These are phyloP conservation scores for Gynochthodes officinalis DNA, from an alignment of 257 asterid species.

Conservation along the genomic window DNA sequence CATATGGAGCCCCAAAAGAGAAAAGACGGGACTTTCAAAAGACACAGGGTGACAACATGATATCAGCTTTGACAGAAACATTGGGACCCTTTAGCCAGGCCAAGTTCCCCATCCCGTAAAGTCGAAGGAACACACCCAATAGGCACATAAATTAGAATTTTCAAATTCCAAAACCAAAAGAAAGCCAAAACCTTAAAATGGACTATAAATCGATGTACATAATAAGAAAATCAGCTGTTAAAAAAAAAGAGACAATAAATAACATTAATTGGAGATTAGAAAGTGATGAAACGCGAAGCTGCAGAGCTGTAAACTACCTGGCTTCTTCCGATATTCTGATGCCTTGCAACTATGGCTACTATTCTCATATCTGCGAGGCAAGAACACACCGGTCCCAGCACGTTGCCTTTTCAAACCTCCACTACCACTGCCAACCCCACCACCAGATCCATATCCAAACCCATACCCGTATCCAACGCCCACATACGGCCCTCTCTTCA, in stretches of 20 bases:
- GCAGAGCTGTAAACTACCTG: conserved; percentile 45
- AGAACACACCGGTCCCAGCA: conserved; percentile 79
- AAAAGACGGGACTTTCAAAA: neutral
- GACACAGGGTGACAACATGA: neutral
- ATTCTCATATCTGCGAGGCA: conserved; percentile 55
- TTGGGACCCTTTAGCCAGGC: no score
- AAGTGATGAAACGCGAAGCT: neutral
- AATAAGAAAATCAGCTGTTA: no score
- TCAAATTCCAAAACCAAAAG: no score
- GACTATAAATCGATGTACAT: no score
- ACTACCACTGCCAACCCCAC: conserved; percentile 18
- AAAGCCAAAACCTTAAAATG: no score
- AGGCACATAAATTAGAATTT: no score
- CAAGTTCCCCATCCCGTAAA: no score
- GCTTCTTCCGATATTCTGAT: conserved; percentile 47
- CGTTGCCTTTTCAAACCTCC: conserved; percentile 40
- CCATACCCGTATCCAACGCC: conserved; percentile 23
- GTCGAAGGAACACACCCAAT: no score
- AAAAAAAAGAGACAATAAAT: neutral
- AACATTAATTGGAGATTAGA: neutral
- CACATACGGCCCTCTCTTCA: neutral
- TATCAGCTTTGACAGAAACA: neutral
- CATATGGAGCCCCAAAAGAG: no score
- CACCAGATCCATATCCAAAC: conserved; percentile 13
- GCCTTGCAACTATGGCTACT: conserved; percentile 16